Conservation (phyloP, 2,329 filamentous ascomycete species). For the Penicillium italicum region DNA sequence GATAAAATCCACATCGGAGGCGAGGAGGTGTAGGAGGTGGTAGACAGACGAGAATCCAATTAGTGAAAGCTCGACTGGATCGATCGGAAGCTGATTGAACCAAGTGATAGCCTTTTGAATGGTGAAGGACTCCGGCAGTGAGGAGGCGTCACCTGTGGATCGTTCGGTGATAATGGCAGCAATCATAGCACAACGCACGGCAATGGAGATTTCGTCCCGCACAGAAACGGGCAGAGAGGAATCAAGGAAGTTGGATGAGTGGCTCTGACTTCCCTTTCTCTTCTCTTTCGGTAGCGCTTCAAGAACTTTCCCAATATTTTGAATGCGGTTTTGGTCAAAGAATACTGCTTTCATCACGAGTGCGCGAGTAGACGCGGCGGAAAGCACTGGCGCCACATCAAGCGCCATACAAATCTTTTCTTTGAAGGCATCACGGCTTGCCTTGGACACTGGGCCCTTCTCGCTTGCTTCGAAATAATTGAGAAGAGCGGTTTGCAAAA, state of each 20-base stretch:
- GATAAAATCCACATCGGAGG: conserved; percentile 39
- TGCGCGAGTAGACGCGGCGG: conserved; percentile 61
- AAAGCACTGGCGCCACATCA: conserved; percentile 71
- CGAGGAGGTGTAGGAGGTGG: conserved; percentile 41
- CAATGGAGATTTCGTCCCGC: conserved; percentile 53
- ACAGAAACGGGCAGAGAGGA: conserved; percentile 51
- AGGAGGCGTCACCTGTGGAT: conserved; percentile 29
- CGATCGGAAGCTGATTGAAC: conserved; percentile 43
- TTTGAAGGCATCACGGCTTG: conserved; percentile 44
- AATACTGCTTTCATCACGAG: conserved; percentile 59
- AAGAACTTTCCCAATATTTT: conserved; percentile 52
- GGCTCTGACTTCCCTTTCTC: conserved; percentile 29
- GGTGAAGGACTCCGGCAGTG: conserved; percentile 37
- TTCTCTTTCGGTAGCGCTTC: conserved; percentile 49
- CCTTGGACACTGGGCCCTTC: conserved; percentile 43
- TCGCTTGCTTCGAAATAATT: conserved; percentile 57
- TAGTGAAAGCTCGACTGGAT: conserved; percentile 42
- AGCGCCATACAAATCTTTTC: conserved; percentile 65
- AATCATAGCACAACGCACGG: conserved; percentile 59
- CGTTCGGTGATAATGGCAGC: conserved; percentile 48
- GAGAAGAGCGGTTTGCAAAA: conserved; percentile 66
- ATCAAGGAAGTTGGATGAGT: conserved; percentile 48
- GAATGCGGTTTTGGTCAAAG: conserved; percentile 50
- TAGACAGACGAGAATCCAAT: conserved; percentile 43
- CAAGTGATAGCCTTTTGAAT: conserved; percentile 41